Conservation (phyloP, 345 rosid species). For the Eucalyptus brandiana region DNA sequence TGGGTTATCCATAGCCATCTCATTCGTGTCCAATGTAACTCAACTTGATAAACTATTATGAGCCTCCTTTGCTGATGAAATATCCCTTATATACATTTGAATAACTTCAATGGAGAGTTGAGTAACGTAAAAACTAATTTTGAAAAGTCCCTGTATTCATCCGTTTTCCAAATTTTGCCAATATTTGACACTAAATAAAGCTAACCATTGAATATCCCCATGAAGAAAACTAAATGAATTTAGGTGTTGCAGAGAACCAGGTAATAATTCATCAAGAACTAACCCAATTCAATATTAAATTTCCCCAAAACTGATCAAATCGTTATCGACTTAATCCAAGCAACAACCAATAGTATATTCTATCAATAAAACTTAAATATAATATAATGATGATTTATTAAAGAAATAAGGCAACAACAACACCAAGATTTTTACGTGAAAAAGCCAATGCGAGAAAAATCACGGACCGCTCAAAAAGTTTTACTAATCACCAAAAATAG, state of each 20-base stretch:
- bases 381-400: background rate
- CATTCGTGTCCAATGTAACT: too few species aligned
- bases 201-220: background rate
- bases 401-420: background rate
- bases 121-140: too few species aligned
- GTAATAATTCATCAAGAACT: background rate
- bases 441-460: background rate
- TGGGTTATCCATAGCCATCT: too few species aligned
- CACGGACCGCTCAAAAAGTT: background rate
- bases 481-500: background rate
- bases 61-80: too few species aligned
- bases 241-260: background rate
- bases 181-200: background rate
- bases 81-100: too few species aligned
- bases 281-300: background rate
- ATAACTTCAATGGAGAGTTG: too few species aligned
- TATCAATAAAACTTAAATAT: too few species aligned
- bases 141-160: too few species aligned
- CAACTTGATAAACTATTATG: too few species aligned
- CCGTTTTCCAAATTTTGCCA: too few species aligned
- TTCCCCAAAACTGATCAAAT: background rate
- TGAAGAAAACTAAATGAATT: background rate
- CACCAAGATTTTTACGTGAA: too few species aligned
- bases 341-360: background rate
- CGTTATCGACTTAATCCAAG: background rate